A percentile compares a stretch with the other conserved stretches of the same genome.
Conservation (phyloP, 2,329 filamentous ascomycete species). For the Aureobasidium sp. region DNA sequence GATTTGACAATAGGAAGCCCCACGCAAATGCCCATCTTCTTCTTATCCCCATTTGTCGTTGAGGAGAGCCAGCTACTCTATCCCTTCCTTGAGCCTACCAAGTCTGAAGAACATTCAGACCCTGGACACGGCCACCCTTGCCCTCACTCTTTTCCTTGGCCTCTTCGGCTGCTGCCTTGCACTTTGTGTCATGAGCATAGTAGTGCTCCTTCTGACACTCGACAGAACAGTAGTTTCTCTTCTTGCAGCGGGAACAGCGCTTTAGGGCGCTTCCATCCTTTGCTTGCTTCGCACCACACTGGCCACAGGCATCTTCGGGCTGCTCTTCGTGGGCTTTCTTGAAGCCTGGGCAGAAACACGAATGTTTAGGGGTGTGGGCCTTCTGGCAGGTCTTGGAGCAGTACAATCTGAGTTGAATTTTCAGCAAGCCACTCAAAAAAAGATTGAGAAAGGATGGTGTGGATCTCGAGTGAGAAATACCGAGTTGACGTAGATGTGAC, state of each 20-base stretch:
- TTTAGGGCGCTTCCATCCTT: not conserved
- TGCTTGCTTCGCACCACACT: not conserved
- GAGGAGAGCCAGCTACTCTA: not conserved
- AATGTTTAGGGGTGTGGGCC: not conserved
- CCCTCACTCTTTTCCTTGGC: not conserved
- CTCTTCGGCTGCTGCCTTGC: not conserved
- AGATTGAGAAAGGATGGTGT: not conserved
- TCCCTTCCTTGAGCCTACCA: not conserved
- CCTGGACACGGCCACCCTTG: not conserved
- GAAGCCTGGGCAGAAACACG: not conserved
- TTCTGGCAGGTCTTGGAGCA: not conserved
- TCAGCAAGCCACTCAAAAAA: not conserved
- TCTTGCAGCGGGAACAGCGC: not conserved
- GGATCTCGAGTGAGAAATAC: not conserved
- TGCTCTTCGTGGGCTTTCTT: not conserved
- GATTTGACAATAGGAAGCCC: not conserved
- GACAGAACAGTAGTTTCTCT: not conserved
- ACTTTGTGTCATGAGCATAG: not conserved
- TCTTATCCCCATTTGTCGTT: not conserved
- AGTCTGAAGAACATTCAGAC: not conserved
- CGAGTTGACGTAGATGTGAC: too few relatives aligned
- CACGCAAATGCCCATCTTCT: not conserved
- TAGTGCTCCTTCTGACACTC: constrained; percentile 1
- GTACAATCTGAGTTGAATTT: not conserved
- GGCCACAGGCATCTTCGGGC: not conserved